A percentile compares a stretch with the other conserved stretches of the same genome.
These are phyloP conservation scores for Paecilomyces sp. DNA, from an alignment of 2,329 filamentous ascomycete genomes.

Conservation along the genomic window DNA sequence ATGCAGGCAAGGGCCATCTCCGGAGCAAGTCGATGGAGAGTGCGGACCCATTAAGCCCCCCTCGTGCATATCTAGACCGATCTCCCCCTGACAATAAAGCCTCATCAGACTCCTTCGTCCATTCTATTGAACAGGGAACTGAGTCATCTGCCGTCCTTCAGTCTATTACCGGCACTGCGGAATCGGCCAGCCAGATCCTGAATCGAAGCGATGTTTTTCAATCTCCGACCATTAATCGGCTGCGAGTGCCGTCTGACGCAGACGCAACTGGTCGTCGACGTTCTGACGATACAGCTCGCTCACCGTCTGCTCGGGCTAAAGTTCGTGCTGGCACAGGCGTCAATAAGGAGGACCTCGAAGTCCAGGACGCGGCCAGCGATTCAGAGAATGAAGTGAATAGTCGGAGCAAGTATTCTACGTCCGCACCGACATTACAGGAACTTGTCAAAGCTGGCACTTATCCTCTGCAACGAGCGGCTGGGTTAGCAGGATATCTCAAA, in stretches of 20 bases:
- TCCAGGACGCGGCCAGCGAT: slow-evolving; percentile 12
- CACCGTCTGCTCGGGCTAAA: slow-evolving; percentile 15
- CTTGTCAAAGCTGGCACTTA: slow-evolving; percentile 60
- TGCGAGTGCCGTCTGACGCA: slow-evolving; percentile 20
- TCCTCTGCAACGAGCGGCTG: slow-evolving; percentile 74
- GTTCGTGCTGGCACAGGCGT: slow-evolving; percentile 8
- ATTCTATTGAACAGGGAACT: slow-evolving; percentile 66
- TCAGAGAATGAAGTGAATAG: slow-evolving; percentile 16
- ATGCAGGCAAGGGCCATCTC: slow-evolving; percentile 5
- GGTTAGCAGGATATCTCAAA: slow-evolving; percentile 75
- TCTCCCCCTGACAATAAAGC: slow-evolving; percentile 49
- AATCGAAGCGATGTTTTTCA: slow-evolving; percentile 82
- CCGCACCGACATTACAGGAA: slow-evolving; percentile 50
- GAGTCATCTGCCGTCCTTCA: slow-evolving; percentile 65
- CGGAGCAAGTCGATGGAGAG: slow-evolving; percentile 54
- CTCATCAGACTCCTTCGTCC: slow-evolving; percentile 68
- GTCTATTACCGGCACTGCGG: slow-evolving; percentile 63
- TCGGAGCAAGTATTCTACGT: slow-evolving; percentile 18
- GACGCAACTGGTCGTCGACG: slow-evolving; percentile 19
- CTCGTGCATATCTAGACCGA: slow-evolving; percentile 42
- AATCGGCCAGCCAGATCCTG: slow-evolving; percentile 86
- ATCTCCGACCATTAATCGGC: slow-evolving; percentile 57
- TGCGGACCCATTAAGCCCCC: slow-evolving; percentile 47
- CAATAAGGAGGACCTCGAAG: slow-evolving; percentile 8
- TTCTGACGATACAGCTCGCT: slow-evolving; percentile 30